phyloP scores from a whole-genome alignment of 345 rosid species.

The Raphanus raphanistrum region DNA sequence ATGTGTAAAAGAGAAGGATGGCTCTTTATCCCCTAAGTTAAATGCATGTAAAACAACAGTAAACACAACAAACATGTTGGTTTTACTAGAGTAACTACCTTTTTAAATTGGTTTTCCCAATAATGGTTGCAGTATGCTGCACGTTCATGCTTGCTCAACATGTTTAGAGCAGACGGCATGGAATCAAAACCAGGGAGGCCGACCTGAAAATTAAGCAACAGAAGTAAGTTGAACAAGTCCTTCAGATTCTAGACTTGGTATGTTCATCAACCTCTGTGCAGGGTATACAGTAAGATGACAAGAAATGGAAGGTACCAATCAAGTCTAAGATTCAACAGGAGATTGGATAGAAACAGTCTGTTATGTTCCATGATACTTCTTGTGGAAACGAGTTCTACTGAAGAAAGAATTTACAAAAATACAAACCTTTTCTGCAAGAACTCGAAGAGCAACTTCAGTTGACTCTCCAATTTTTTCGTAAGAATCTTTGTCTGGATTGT shows the following conservation, averaged over 20 bases:
- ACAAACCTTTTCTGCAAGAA: conserved; percentile 90
- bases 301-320: neutral
- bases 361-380: conserved; percentile 9
- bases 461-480: conserved; percentile 98
- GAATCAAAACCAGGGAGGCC: conserved; percentile 99
- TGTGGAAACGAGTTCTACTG: conserved; percentile 1
- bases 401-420: conserved; percentile 13
- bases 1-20: neutral
- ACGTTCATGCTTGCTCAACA: conserved; percentile 96
- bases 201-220: conserved; percentile 59
- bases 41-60: neutral
- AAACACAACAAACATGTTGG: conserved; percentile 9
- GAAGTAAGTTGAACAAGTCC: conserved; percentile 13
- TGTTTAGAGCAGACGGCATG: conserved; percentile 84
- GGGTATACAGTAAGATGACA: conserved; percentile 9
- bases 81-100: conserved; percentile 55
- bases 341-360: neutral
- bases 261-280: conserved; percentile 7
- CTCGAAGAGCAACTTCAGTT: conserved; percentile 98
- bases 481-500: conserved; percentile 86
- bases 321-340: conserved; percentile 11
- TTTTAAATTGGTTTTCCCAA: conserved; percentile 90
- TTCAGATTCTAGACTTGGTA: conserved; percentile 15
- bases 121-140: conserved; percentile 98
- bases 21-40: conserved; percentile 1